Evolutionary conservation across 163 green algal species (phyloP).

Genomic region (Coccomyxa subellipsoidea): DNA sequence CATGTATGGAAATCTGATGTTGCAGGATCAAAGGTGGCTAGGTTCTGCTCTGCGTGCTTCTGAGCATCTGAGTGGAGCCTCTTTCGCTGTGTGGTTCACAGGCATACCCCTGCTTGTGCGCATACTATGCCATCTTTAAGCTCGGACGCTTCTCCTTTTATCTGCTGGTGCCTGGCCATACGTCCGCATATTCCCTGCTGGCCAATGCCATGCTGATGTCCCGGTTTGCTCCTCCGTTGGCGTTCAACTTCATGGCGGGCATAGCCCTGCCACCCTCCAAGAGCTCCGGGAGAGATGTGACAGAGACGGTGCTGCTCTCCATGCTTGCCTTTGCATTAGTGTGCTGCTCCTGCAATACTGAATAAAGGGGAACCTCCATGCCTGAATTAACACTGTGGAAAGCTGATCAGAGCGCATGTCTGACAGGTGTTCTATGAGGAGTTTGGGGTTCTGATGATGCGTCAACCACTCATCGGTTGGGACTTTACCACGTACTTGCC

Average conservation of each 20-base stretch:
- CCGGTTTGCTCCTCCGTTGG: conserved; percentile 68
- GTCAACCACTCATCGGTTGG: conserved; percentile 51
- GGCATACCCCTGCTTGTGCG: conserved; percentile 63
- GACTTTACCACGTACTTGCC: conserved; percentile 55
- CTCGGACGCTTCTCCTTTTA: conserved; percentile 76
- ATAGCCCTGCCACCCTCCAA: conserved; percentile 43
- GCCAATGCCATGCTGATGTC: conserved; percentile 69
- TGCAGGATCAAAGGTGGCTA: no score
- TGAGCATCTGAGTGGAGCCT: background rate
- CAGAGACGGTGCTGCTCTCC: conserved; percentile 12
- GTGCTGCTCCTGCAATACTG: background rate
- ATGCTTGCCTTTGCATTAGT: background rate
- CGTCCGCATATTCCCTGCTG: conserved; percentile 56
- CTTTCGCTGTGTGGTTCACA: background rate
- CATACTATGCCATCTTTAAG: conserved; percentile 71
- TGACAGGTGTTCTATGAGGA: conserved; percentile 49
- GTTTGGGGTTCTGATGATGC: conserved; percentile 55
- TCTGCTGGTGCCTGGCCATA: conserved; percentile 57
- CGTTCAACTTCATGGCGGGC: conserved; percentile 77
- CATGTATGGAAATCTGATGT: no score
- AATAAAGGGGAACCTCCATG: no score
- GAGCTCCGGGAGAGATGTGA: conserved; percentile 17
- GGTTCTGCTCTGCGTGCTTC: no score
- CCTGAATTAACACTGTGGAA: background rate
- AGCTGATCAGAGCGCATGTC: background rate